Conservation (phyloP, 768 basidiomycete species). For the Mycena indigotica region DNA sequence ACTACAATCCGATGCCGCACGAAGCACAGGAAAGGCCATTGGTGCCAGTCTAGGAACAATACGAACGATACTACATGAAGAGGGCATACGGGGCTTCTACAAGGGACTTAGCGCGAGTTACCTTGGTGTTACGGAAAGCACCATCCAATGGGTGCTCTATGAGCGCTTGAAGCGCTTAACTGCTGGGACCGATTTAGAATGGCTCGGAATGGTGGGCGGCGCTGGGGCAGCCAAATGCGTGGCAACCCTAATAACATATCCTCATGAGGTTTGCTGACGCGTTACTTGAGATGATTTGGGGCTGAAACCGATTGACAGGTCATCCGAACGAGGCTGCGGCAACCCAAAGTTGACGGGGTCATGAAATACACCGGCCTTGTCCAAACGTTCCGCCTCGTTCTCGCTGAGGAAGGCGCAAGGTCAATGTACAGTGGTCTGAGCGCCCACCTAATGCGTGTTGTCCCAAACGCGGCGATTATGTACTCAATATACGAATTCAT, state of each 20-base stretch:
- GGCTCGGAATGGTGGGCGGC: conserved; percentile 83
- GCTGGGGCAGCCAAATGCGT: conserved; percentile 93
- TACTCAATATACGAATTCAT: conserved; percentile 91
- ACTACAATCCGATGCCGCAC: conserved; percentile 40
- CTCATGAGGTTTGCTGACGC: conserved; percentile 80
- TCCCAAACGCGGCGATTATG: conserved; percentile 97
- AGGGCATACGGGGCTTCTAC: conserved; percentile 89
- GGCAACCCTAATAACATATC: conserved; percentile 94
- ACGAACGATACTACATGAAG: conserved; percentile 71
- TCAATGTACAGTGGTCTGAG: conserved; percentile 90
- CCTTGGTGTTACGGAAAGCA: conserved; percentile 92
- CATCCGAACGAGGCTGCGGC: conserved; percentile 87
- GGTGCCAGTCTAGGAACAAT: conserved; percentile 66
- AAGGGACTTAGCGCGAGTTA: conserved; percentile 94
- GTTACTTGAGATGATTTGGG: neutral
- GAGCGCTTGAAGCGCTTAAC: conserved; percentile 84
- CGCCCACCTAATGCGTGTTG: conserved; percentile 94
- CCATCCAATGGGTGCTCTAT: conserved; percentile 97
- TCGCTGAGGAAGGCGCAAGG: conserved; percentile 86
- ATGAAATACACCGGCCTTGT: conserved; percentile 83
- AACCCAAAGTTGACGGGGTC: conserved; percentile 78
- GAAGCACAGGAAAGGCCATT: conserved; percentile 30
- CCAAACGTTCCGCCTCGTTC: conserved; percentile 83
- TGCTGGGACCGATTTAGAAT: conserved; percentile 57
- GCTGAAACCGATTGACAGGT: conserved; percentile 51